Percentiles rank a stretch among this genome's conserved stretches.
Conservation (phyloP, 2,329 filamentous ascomycete species). For the Fusarium heterosporum region DNA sequence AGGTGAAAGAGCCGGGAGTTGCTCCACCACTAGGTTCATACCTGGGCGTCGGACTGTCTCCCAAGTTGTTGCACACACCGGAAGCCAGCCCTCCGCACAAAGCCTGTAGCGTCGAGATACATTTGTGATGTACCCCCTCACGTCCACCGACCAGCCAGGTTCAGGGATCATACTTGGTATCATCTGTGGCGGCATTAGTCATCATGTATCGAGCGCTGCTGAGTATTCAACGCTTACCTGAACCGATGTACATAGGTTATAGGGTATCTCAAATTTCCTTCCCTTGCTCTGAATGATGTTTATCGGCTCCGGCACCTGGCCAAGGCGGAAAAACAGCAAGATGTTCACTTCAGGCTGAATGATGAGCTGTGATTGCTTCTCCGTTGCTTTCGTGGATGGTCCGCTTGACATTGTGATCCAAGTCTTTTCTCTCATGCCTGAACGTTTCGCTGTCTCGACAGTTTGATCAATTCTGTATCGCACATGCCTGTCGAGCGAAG, state of each 20-base stretch:
- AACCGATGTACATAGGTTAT: background rate
- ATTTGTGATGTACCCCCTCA: too few relatives aligned
- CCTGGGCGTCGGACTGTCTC: conserved; percentile 6
- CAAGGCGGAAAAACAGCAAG: background rate
- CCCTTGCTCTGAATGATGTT: fast-evolving
- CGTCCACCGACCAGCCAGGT: too few relatives aligned
- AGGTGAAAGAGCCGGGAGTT: too few relatives aligned
- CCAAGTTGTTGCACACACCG: background rate
- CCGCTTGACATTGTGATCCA: background rate
- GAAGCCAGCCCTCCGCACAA: background rate
- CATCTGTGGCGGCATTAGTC: background rate
- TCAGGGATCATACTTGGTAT: background rate
- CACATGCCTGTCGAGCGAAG: background rate
- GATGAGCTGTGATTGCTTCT: fast-evolving
- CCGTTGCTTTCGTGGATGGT: too few relatives aligned
- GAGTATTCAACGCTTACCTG: background rate
- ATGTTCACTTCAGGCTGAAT: background rate
- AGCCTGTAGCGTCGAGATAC: background rate
- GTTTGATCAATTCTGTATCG: background rate
- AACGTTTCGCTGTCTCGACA: background rate
- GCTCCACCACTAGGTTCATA: background rate
- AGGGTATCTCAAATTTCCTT: background rate
- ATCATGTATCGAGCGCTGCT: fast-evolving
- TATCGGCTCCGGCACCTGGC: background rate
- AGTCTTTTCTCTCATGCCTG: background rate